Conservation (phyloP, 2,329 filamentous ascomycete genomes). For the Sphaerostilbella broomeana region DNA sequence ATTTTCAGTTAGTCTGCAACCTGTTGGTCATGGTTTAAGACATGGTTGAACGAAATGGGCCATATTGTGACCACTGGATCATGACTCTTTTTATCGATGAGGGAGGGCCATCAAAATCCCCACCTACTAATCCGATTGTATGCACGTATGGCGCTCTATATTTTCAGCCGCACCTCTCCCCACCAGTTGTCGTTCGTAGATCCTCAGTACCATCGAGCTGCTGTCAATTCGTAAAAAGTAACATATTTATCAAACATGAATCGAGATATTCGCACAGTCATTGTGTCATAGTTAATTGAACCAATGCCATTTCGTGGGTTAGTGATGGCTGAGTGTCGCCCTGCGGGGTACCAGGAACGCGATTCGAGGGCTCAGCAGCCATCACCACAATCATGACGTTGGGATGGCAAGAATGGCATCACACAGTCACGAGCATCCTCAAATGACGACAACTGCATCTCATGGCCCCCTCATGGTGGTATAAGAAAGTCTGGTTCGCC, state of each 20-base stretch:
- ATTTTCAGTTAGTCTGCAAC: neutral
- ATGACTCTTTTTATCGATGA: neutral
- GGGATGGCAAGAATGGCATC: conserved; percentile 4
- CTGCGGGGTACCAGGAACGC: conserved; percentile 9
- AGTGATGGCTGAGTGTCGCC: conserved; percentile 8
- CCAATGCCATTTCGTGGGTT: too few relatives aligned
- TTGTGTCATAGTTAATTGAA: too few relatives aligned
- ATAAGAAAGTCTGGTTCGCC: conserved; percentile 9
- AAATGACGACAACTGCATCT: conserved; percentile 7
- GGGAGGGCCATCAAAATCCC: neutral
- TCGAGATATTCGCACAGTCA: too few relatives aligned
- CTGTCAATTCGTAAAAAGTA: too few relatives aligned
- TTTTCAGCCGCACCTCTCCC: too few relatives aligned
- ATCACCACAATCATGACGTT: conserved; percentile 10
- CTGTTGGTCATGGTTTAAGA: neutral
- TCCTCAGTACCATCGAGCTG: too few relatives aligned
- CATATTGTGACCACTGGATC: neutral
- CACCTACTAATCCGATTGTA: neutral
- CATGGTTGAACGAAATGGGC: neutral
- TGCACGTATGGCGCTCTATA: too few relatives aligned
- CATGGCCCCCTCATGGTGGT: conserved; percentile 1
- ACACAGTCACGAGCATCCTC: neutral
- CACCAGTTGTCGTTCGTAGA: too few relatives aligned
- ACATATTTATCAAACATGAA: too few relatives aligned
- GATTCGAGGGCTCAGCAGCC: conserved; percentile 5